These are phyloP conservation scores for Skeletonema tropicum DNA, from an alignment of 108 stramenopile genomes.

Conservation along the genomic window DNA sequence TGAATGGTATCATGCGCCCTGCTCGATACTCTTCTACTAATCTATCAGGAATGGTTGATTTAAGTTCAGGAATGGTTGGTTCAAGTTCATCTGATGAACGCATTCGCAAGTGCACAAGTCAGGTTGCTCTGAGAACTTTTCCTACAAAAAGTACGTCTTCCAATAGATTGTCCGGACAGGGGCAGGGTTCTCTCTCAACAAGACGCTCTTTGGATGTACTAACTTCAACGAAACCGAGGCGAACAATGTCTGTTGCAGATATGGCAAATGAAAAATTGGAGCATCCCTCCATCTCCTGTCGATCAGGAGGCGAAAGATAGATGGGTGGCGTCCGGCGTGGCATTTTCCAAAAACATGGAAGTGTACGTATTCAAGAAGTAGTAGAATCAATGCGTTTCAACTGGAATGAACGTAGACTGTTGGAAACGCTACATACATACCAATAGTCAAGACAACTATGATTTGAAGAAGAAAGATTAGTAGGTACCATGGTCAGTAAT, in stretches of 20 bases:
- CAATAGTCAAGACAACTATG: background rate
- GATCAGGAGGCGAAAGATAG: background rate
- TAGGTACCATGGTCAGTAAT: background rate
- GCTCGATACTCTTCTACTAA: constrained; percentile 24
- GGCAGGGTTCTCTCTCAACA: background rate
- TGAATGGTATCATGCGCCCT: constrained; percentile 13
- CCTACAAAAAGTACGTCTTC: background rate
- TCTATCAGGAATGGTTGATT: constrained; percentile 4
- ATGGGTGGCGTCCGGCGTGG: constrained; percentile 22
- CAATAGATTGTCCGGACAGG: too few relatives aligned
- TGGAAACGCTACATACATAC: background rate
- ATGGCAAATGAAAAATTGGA: background rate
- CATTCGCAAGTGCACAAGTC: background rate
- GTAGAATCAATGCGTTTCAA: background rate
- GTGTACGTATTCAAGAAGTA: constrained; percentile 26
- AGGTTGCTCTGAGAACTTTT: background rate
- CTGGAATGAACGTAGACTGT: too few relatives aligned
- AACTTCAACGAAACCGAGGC: background rate
- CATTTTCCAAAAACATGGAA: constrained; percentile 30
- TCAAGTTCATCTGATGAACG: background rate
- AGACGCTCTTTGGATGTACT: background rate
- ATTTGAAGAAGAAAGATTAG: background rate
- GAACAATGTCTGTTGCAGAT: constrained; percentile 1
- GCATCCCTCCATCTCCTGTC: background rate
- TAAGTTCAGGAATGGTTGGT: background rate